Conservation (phyloP, 345 rosid genomes). For the Erodium maritimum region DNA sequence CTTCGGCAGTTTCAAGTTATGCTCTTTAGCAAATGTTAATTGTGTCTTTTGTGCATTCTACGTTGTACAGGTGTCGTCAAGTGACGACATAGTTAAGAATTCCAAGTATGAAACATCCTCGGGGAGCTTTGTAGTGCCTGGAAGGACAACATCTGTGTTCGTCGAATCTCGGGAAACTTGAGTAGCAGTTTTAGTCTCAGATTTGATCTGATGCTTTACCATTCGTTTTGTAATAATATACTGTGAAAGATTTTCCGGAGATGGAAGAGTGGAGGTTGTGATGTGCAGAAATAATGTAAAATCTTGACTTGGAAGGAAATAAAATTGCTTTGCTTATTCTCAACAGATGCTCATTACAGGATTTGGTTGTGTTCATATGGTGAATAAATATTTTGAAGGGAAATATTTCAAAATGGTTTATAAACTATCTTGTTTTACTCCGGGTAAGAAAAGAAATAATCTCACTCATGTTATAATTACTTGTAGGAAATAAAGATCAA, state of each 20-base stretch:
- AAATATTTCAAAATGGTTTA: no score
- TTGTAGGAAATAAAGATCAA: no score
- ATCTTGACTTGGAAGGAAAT: neutral
- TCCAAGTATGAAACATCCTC: slow-evolving; percentile 49
- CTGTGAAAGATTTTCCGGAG: neutral
- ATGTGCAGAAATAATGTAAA: neutral
- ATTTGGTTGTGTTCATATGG: no score
- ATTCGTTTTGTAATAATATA: neutral
- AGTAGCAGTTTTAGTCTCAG: no score
- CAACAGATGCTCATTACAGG: no score
- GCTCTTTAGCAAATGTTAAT: neutral
- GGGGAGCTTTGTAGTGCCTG: slow-evolving; percentile 49
- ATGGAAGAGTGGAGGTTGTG: neutral
- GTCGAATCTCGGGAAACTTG: slow-evolving; percentile 39
- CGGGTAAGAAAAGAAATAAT: no score
- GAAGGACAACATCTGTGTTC: slow-evolving; percentile 58
- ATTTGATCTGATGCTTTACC: neutral
- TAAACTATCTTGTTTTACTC: no score
- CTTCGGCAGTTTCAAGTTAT: neutral
- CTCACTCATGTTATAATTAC: no score
- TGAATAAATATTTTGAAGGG: no score
- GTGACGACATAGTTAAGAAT: slow-evolving; percentile 45
- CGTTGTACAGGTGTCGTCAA: slow-evolving; percentile 37
- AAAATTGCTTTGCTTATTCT: no score
- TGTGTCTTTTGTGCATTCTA: neutral